Evolutionary conservation across 495 filamentous ascomycete species (phyloP).

Genomic region (Hyaloscypha bicolor): DNA sequence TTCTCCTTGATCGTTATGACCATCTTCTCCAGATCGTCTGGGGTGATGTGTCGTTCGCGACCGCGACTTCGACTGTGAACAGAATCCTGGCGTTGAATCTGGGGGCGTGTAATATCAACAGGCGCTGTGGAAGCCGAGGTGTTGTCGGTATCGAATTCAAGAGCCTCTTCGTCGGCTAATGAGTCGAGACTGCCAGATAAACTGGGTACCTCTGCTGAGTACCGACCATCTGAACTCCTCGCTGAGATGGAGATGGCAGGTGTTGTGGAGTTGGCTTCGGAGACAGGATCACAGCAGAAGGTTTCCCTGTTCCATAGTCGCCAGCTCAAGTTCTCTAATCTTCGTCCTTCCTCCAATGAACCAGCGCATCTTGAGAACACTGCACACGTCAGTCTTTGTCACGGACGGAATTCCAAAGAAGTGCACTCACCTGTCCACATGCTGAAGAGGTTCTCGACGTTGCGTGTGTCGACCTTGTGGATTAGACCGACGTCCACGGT

Average conservation of each 20-base stretch:
- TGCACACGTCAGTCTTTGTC: slow-evolving; percentile 36
- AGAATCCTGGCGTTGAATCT: slow-evolving; percentile 57
- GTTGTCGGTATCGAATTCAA: slow-evolving; percentile 64
- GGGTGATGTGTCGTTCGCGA: slow-evolving; percentile 88
- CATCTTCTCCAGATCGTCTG: slow-evolving; percentile 85
- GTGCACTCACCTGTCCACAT: slow-evolving; percentile 91
- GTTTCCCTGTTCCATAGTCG: slow-evolving; percentile 94
- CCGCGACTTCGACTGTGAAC: slow-evolving; percentile 64
- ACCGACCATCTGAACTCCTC: slow-evolving; percentile 47
- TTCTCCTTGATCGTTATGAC: slow-evolving; percentile 86
- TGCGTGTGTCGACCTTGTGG: slow-evolving; percentile 90
- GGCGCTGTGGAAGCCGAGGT: slow-evolving; percentile 40
- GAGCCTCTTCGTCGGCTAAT: slow-evolving; percentile 68
- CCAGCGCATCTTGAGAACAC: slow-evolving; percentile 96
- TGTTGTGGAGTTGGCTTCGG: slow-evolving; percentile 36
- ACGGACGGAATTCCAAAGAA: background rate
- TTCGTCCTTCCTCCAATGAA: slow-evolving; percentile 88
- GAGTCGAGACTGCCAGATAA: slow-evolving; percentile 94
- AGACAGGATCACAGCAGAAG: slow-evolving; percentile 77
- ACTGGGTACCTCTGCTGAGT: slow-evolving; percentile 68
- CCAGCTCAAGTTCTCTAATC: slow-evolving; percentile 96
- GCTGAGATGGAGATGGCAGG: slow-evolving; percentile 49
- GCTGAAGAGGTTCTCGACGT: slow-evolving; percentile 90
- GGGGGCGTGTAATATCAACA: slow-evolving; percentile 59
- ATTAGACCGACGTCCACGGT: slow-evolving; percentile 85